A percentile compares a stretch with the other conserved stretches of the same genome.
These are phyloP conservation scores for Calonectria ilicicola DNA, from an alignment of 2,329 filamentous ascomycete species.

Conservation along the genomic window DNA sequence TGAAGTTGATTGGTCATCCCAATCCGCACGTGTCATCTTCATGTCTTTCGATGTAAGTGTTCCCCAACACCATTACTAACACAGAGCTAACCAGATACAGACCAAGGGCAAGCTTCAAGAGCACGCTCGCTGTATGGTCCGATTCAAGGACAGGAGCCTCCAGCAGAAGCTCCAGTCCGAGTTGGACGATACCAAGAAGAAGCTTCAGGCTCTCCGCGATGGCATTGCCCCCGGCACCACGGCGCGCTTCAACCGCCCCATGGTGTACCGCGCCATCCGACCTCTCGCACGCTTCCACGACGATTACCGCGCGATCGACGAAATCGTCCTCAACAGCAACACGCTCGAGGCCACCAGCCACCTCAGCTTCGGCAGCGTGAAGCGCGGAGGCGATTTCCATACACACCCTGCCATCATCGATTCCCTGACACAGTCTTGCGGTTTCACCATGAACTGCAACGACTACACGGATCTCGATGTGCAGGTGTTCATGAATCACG, in stretches of 20 bases:
- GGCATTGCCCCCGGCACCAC: conserved; percentile 26
- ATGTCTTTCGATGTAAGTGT: conserved; percentile 34
- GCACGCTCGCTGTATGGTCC: conserved; percentile 28
- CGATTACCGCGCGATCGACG: conserved; percentile 36
- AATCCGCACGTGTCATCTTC: conserved; percentile 22
- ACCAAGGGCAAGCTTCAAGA: conserved; percentile 30
- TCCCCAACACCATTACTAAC: no score
- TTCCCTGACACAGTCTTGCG: conserved; percentile 34
- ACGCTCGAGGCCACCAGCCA: conserved; percentile 27
- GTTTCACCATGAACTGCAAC: conserved; percentile 41
- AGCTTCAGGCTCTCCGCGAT: conserved; percentile 30
- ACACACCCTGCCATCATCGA: conserved; percentile 38
- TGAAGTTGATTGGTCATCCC: conserved; percentile 31
- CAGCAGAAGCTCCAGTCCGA: conserved; percentile 18
- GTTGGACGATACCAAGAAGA: not conserved
- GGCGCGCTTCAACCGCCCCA: conserved; percentile 35
- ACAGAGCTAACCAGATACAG: no score
- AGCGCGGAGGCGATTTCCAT: conserved; percentile 31
- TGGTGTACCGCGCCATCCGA: conserved; percentile 38
- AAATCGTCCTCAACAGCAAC: conserved; percentile 34
- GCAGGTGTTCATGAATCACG: conserved; percentile 38
- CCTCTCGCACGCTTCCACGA: conserved; percentile 36
- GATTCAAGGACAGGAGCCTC: conserved; percentile 26
- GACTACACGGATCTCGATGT: conserved; percentile 34
- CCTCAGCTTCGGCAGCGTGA: conserved; percentile 34